Base-by-base conservation (phyloP, 805 yeast species). In the Vanderwaltozyma polyspora region DNA sequence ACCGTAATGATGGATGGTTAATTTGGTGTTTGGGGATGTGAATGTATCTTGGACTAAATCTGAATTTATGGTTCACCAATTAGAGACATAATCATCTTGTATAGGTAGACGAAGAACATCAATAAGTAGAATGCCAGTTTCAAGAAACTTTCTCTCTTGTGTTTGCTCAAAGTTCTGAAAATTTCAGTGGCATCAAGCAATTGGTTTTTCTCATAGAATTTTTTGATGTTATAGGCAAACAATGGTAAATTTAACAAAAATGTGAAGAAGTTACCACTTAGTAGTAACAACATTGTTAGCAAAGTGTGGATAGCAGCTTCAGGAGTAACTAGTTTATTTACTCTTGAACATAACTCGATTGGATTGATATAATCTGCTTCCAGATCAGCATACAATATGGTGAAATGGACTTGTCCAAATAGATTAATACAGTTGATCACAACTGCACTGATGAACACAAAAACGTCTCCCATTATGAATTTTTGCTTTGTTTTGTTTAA, bases 341-440 rank as follows among this genome's bases (percentile, higher is more conserved):
- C 72, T 53, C 81, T 79, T 66, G 82, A 84, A 65, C 97, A 89
- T 48, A 89, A 71, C 62, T 87, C 96, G 56, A 87, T 84, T 35
- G 96, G 96, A 61, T 87, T 89, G 66, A 87, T 85, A 68, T 87
- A 89, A 61, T 89, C 97, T 55, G 86, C 76, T 62, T 82, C 95
- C 59, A 86, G 69, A 61, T 86, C 96, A 45, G 93, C 80, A 67
- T 81, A 86, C 80, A 85, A 79, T 62, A 86, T 84, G 35, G 95
- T 84, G 72, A 86, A 86, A 61, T 80, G 89, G 39, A 86, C 95
- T 65, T 86, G 95, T 25, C 82, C 66, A 54, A 86, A 85, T 63
- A 86, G 67, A 70, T 80, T 83, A 48, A 79, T 73, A 36, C 91
- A 89, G 61, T 87, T 86, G 44, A 79, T 70, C 41, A 86, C 53